Percentiles rank a stretch among this genome's conserved stretches.
Conservation (phyloP, 257 asterid species). For the Primulina huaijiensis region DNA sequence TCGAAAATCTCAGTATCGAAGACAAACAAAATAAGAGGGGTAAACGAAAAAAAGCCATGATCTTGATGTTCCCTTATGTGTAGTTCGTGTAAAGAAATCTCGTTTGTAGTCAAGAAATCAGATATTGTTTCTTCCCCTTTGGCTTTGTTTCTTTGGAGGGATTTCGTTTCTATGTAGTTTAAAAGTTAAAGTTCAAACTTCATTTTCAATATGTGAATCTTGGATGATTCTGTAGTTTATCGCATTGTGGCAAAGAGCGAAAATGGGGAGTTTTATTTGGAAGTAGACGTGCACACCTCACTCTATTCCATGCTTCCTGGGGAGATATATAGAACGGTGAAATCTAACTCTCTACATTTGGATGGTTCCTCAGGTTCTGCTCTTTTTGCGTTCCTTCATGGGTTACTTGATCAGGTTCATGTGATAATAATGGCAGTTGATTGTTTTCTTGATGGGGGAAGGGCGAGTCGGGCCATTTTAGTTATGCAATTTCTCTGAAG, state of each 20-base stretch:
- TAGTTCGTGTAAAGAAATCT: neutral
- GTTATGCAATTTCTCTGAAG: neutral
- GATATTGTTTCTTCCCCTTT: neutral
- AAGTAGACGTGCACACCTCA: constrained; percentile 9
- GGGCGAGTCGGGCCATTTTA: neutral
- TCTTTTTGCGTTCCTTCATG: neutral
- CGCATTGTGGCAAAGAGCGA: constrained; percentile 11
- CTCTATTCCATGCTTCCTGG: constrained; percentile 8
- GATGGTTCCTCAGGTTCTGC: constrained; percentile 15
- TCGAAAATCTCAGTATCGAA: constrained; percentile 2
- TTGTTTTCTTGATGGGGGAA: neutral
- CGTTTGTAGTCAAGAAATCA: neutral
- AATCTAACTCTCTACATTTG: constrained; percentile 7
- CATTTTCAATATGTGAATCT: neutral
- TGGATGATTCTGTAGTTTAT: constrained; percentile 7
- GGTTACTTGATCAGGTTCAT: neutral
- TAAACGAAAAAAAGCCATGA: neutral
- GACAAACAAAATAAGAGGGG: constrained; percentile 13
- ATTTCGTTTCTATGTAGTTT: neutral
- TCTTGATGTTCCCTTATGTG: neutral
- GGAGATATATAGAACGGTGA: constrained; percentile 1
- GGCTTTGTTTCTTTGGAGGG: neutral
- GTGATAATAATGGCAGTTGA: neutral
- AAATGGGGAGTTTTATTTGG: constrained; percentile 6
- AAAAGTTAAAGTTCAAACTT: neutral